phyloP scores from a whole-genome alignment of 2,329 filamentous ascomycete genomes.

The Coniella lustricola region DNA sequence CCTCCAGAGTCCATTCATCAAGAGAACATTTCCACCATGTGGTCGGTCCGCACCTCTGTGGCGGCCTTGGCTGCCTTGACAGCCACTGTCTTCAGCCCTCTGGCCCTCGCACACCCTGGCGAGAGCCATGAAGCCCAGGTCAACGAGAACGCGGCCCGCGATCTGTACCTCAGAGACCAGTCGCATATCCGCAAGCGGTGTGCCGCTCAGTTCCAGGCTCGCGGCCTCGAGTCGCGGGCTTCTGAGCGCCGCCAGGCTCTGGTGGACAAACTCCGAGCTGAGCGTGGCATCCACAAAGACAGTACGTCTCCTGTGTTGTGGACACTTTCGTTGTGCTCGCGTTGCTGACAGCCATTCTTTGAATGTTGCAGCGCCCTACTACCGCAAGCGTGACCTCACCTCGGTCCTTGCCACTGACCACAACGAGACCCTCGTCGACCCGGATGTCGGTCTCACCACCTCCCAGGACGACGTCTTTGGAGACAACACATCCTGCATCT shows the following conservation, averaged over 20 bases:
- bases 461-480: slow-evolving; percentile 2
- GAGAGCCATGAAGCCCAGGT: neutral
- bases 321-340: too few relatives aligned
- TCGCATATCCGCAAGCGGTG: slow-evolving; percentile 2
- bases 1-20: too few relatives aligned
- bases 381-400: neutral
- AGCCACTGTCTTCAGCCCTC: neutral
- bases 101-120: neutral
- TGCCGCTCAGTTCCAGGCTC: neutral
- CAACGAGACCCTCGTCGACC: neutral
- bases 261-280: slow-evolving; percentile 2
- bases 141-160: neutral
- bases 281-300: neutral
- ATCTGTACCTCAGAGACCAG: slow-evolving; percentile 1
- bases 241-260: neutral
- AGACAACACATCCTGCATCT: slow-evolving; percentile 1
- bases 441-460: slow-evolving; percentile 1
- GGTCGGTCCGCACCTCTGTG: neutral
- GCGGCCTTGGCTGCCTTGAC: neutral
- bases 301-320: neutral
- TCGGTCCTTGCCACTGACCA: slow-evolving; percentile 5
- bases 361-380: neutral
- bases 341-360: neutral
- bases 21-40: neutral
- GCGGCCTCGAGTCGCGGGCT: slow-evolving; percentile 1